A percentile compares a stretch with the other conserved stretches of the same genome.
Evolutionary conservation across 148 eudicot species (phyloP).

Genomic region (Silene latifolia): DNA sequence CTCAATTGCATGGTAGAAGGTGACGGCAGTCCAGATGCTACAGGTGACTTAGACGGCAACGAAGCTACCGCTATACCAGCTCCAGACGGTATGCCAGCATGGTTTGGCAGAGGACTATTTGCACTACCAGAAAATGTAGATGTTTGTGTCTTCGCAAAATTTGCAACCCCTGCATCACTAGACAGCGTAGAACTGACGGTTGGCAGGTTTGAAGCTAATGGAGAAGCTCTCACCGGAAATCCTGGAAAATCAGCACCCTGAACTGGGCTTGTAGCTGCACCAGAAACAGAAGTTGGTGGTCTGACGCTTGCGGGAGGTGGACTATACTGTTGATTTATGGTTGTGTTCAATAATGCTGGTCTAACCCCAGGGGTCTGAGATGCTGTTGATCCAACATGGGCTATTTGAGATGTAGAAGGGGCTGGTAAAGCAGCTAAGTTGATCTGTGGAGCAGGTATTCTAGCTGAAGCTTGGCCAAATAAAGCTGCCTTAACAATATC

Average conservation of each 20-base stretch:
- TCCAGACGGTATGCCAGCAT: conserved; percentile 1
- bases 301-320: conserved; percentile 46
- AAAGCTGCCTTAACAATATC: conserved; percentile 84
- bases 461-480: conserved; percentile 77
- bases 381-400: conserved; percentile 26
- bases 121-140: too few species aligned
- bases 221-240: too few species aligned
- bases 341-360: conserved; percentile 31
- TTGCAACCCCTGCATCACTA: too few species aligned
- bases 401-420: conserved; percentile 34
- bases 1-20: conserved; percentile 40
- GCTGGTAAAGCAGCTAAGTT: conserved; percentile 40
- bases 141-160: too few species aligned
- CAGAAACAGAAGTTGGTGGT: conserved; percentile 31
- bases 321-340: conserved; percentile 37
- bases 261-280: too few species aligned
- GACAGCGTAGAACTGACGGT: too few species aligned
- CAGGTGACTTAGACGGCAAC: conserved; percentile 44
- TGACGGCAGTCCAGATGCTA: conserved; percentile 30
- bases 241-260: too few species aligned
- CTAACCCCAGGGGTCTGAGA: conserved; percentile 43
- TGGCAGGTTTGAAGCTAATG: too few species aligned
- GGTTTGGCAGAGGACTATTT: too few species aligned
- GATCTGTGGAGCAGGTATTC: conserved; percentile 90
- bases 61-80: conserved; percentile 28